These are phyloP conservation scores for Microdochium trichocladiopsis DNA, from an alignment of 2,329 filamentous ascomycete species.

Conservation along the genomic window DNA sequence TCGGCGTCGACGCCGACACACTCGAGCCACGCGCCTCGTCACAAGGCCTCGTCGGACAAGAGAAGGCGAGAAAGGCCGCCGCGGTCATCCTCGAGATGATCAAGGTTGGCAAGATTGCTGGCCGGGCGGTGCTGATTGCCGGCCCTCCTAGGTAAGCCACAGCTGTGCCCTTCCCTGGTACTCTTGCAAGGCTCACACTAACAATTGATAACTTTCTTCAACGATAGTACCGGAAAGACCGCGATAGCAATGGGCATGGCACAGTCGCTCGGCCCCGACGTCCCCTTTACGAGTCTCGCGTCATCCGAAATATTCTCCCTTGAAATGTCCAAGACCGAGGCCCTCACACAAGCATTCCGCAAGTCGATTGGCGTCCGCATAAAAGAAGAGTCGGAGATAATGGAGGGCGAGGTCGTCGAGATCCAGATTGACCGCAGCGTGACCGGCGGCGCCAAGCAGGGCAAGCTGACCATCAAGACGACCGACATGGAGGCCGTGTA, in stretches of 20 bases:
- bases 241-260: slow-evolving; percentile 99
- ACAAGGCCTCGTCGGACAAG: slow-evolving; percentile 91
- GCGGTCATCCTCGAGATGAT: slow-evolving; percentile 98
- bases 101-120: slow-evolving; percentile 97
- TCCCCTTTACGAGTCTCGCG: slow-evolving; percentile 92
- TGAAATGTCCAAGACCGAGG: slow-evolving; percentile 99
- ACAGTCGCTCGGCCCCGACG: slow-evolving; percentile 87
- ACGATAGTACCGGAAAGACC: slow-evolving; percentile 92
- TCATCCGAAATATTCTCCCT: slow-evolving; percentile 97
- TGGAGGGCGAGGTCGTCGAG: slow-evolving; percentile 97
- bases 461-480: slow-evolving; percentile 98
- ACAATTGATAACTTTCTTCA: slow-evolving; percentile 4
- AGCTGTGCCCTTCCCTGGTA: background rate
- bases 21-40: slow-evolving; percentile 79
- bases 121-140: slow-evolving; percentile 87
- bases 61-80: slow-evolving; percentile 93
- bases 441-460: slow-evolving; percentile 94
- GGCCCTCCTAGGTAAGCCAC: slow-evolving; percentile 69
- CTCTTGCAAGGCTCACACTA: slow-evolving; percentile 2
- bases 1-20: slow-evolving; percentile 87
- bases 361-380: slow-evolving; percentile 98
- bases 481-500: slow-evolving; percentile 99
- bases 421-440: slow-evolving; percentile 98
- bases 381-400: slow-evolving; percentile 98
- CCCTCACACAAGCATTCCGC: slow-evolving; percentile 95